A percentile compares a stretch with the other conserved stretches of the same genome.
These are phyloP conservation scores for Rhododendron henanense DNA, from an alignment of 148 eudicot genomes.

Conservation along the genomic window DNA sequence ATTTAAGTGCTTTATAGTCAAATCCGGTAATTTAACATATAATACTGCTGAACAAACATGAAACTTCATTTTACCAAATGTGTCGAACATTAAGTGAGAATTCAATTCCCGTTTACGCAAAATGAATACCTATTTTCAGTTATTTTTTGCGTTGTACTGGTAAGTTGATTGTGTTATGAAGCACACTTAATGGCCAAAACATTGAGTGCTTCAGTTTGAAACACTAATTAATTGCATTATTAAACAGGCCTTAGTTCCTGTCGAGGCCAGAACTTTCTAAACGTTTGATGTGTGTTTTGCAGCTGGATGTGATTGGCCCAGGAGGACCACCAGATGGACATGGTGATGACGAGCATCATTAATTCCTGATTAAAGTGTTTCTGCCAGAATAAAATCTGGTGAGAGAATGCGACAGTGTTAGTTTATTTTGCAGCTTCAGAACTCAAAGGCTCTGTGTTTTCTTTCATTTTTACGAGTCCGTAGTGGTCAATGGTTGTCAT, in stretches of 20 bases:
- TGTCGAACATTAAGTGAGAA: background rate
- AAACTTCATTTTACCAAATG: background rate
- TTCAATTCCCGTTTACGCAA: background rate
- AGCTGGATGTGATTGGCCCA: conserved; percentile 87
- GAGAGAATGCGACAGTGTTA: conserved; percentile 26
- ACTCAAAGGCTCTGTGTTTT: conserved; percentile 36
- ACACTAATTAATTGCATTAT: background rate
- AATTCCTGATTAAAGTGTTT: conserved; percentile 29
- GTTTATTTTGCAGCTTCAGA: conserved; percentile 33
- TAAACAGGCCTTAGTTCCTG: conserved; percentile 3
- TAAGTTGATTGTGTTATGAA: background rate
- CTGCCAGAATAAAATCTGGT: conserved; percentile 56
- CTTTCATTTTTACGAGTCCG: conserved; percentile 19
- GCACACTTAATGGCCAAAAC: background rate
- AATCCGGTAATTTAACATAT: background rate
- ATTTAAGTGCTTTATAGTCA: background rate
- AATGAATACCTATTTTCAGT: background rate
- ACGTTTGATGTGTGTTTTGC: conserved; percentile 13
- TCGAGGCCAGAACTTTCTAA: background rate
- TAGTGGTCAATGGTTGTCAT: conserved; percentile 5
- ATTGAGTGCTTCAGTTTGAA: background rate
- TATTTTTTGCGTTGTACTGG: background rate
- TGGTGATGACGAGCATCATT: conserved; percentile 53
- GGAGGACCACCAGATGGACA: conserved; percentile 88
- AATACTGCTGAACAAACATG: background rate